Evolutionary conservation across 208 protist species (phyloP).

Genomic region (Crithidia acanthocephali): DNA sequence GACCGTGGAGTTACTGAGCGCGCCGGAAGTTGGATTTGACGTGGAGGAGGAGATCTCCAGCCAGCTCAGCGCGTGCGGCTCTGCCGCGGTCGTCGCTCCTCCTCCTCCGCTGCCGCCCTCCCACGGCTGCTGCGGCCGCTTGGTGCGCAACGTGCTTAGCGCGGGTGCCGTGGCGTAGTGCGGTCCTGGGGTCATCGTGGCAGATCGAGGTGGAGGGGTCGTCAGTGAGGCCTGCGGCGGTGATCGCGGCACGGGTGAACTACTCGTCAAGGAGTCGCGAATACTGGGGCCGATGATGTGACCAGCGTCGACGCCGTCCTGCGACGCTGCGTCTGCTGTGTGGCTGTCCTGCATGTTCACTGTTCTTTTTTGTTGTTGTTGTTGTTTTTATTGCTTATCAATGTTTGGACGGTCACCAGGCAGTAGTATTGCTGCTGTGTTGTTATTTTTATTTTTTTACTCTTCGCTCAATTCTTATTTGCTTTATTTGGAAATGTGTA

Average conservation of each 20-base stretch:
- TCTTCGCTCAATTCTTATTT: no score
- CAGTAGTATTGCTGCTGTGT: no score
- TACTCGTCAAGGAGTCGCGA: not conserved
- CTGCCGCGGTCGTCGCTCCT: not conserved
- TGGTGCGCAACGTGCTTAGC: not conserved
- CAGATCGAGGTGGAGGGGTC: not conserved
- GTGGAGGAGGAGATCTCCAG: conserved; percentile 8
- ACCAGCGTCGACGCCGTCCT: not conserved
- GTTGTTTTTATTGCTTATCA: no score
- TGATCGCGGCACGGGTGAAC: not conserved
- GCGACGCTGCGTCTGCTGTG: not conserved
- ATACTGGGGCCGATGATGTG: not conserved
- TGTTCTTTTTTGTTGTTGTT: no score
- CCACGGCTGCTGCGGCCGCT: not conserved
- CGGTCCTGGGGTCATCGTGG: not conserved
- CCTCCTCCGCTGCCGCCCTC: not conserved
- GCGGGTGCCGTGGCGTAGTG: conserved; percentile 5
- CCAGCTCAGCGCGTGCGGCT: not conserved
- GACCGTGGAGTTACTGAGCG: not conserved
- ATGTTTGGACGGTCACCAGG: no score
- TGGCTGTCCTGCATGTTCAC: not conserved
- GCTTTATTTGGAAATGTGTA: not conserved
- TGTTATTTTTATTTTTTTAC: no score
- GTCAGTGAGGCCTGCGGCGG: not conserved
- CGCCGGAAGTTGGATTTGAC: not conserved